Evolutionary conservation across 1,284 basidiomycete genomes (phyloP).

Genomic region (Cryptococcus sp.): DNA sequence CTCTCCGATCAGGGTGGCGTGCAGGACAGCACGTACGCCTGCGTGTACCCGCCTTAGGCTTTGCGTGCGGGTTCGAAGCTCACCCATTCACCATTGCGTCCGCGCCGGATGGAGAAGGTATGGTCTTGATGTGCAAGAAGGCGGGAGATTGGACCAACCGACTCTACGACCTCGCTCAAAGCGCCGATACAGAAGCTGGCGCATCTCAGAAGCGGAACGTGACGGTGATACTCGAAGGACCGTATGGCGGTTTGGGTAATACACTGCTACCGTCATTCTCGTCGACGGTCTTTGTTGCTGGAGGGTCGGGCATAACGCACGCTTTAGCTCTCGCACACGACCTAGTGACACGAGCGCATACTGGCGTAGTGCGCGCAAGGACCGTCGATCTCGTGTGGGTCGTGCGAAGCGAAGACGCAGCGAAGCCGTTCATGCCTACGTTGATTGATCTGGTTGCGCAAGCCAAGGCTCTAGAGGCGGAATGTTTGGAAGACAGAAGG

Average conservation of each 20-base stretch:
- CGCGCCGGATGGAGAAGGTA: conserved; percentile 46
- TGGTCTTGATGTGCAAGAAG: conserved; percentile 47
- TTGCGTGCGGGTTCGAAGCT: conserved; percentile 32
- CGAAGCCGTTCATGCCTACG: conserved; percentile 40
- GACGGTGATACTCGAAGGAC: conserved; percentile 47
- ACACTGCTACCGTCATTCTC: conserved; percentile 48
- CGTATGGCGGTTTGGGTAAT: conserved; percentile 50
- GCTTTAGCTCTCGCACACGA: conserved; percentile 44
- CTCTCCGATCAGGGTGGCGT: conserved; percentile 51
- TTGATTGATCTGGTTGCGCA: conserved; percentile 42
- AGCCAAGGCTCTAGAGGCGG: conserved; percentile 37
- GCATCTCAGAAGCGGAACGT: conserved; percentile 12
- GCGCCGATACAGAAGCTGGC: conserved; percentile 3
- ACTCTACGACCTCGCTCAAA: conserved; percentile 35
- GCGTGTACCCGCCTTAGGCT: conserved; percentile 41
- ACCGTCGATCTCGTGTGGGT: conserved; percentile 52
- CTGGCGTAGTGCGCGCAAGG: conserved; percentile 47
- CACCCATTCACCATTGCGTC: conserved; percentile 55
- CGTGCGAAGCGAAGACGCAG: conserved; percentile 41
- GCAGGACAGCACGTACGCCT: conserved; percentile 54
- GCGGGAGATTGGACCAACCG: conserved; percentile 49
- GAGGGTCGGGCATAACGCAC: conserved; percentile 51
- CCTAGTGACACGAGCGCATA: conserved; percentile 38
- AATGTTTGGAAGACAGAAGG: conserved; percentile 29
- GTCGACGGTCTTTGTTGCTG: conserved; percentile 46